phyloP scores from a whole-genome alignment of 2,329 filamentous ascomycete genomes.

The Trichoderma sp. region DNA sequence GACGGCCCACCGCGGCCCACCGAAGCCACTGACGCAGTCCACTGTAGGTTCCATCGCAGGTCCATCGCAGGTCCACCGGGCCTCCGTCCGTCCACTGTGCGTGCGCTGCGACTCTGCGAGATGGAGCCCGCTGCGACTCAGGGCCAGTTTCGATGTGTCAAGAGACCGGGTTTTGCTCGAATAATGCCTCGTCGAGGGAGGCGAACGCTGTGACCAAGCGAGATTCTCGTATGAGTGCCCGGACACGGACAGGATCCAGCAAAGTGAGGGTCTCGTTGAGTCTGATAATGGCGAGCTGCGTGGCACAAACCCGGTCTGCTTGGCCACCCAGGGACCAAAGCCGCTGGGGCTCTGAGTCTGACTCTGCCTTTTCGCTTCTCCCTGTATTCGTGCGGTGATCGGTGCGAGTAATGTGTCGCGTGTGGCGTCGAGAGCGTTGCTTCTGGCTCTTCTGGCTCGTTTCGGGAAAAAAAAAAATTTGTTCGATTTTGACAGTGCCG shows the following conservation, averaged over 20 bases:
- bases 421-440: not conserved
- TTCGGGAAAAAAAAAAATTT: not conserved
- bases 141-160: constrained; percentile 30
- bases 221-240: constrained; percentile 8
- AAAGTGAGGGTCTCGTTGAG: not conserved
- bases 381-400: not conserved
- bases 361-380: not conserved
- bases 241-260: constrained; percentile 1
- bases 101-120: not conserved
- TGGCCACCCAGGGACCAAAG: constrained; percentile 3
- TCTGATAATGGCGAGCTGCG: not conserved
- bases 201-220: constrained; percentile 12
- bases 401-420: not conserved
- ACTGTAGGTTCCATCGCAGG: not conserved
- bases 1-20: not conserved
- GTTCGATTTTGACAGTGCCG: constrained; percentile 5
- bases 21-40: constrained; percentile 11
- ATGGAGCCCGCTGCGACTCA: constrained; percentile 20
- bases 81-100: not conserved
- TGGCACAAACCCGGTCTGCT: not conserved
- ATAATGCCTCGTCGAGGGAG: constrained; percentile 23
- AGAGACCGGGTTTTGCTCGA: constrained; percentile 18
- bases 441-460: not conserved
- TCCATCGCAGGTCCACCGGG: not conserved
- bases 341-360: not conserved